These are phyloP conservation scores for Fusarium tuaranense DNA, from an alignment of 2,329 filamentous ascomycete genomes.

Conservation along the genomic window DNA sequence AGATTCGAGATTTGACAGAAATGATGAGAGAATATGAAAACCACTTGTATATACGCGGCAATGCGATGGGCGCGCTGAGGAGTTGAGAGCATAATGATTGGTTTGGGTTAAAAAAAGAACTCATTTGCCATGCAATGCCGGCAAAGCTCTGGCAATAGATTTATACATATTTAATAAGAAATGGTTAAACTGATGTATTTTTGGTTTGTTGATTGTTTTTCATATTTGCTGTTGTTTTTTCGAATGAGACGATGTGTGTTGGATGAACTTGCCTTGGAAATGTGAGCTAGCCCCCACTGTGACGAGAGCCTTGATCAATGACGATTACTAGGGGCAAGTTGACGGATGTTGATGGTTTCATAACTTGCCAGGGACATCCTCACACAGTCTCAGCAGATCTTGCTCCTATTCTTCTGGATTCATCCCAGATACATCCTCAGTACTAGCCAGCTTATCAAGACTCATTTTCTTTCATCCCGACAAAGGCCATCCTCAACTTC, in stretches of 20 bases:
- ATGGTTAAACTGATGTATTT: constrained; percentile 34
- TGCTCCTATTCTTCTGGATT: not conserved
- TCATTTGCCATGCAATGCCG: constrained; percentile 36
- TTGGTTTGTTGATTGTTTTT: not conserved
- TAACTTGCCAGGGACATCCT: not conserved
- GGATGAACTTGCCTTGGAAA: not conserved
- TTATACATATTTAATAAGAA: constrained; percentile 43
- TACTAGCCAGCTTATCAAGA: not conserved
- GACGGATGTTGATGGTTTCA: not conserved
- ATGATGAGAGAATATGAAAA: constrained; percentile 30
- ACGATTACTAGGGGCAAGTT: constrained; percentile 16
- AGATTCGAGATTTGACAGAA: constrained; percentile 30
- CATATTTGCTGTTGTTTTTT: not conserved
- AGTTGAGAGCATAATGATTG: constrained; percentile 45
- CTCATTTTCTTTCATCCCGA: not conserved
- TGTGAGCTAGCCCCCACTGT: constrained; percentile 27
- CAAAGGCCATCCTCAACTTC: not conserved
- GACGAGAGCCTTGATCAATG: constrained; percentile 24
- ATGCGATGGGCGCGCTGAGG: constrained; percentile 39
- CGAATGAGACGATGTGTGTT: constrained; percentile 3
- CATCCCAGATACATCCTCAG: not conserved
- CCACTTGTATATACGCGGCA: constrained; percentile 45
- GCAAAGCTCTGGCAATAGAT: constrained; percentile 39
- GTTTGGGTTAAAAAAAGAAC: constrained; percentile 39
- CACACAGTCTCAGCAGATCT: not conserved